phyloP scores from a whole-genome alignment of 805 yeast species.

The Saccharomycopsis fodiens region DNA sequence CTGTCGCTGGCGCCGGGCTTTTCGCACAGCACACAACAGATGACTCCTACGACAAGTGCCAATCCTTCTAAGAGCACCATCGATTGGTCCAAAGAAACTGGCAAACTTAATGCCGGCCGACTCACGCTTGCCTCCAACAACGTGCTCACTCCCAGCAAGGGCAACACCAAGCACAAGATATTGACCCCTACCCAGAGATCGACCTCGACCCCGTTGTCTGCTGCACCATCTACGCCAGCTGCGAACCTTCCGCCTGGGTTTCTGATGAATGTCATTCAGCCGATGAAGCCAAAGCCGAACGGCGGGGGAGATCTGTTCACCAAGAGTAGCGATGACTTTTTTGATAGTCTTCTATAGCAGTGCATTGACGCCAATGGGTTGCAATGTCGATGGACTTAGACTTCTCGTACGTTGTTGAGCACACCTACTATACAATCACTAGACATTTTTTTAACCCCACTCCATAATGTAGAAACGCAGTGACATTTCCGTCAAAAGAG shows the following conservation, averaged over 20 bases:
- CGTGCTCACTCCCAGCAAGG: slow-evolving; percentile 4
- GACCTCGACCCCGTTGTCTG: neutral
- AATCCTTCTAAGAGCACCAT: slow-evolving; percentile 4
- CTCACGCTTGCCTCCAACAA: slow-evolving; percentile 11
- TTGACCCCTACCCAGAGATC: neutral
- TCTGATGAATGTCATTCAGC: slow-evolving; percentile 31
- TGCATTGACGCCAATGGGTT: no score
- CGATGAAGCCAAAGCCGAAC: slow-evolving; percentile 21
- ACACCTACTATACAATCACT: no score
- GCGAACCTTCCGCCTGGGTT: slow-evolving; percentile 36
- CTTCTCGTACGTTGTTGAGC: no score
- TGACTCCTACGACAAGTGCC: slow-evolving; percentile 19
- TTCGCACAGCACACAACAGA: slow-evolving; percentile 11
- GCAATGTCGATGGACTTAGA: no score
- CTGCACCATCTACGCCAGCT: slow-evolving; percentile 4
- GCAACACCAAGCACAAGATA: neutral
- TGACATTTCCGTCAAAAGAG: no score
- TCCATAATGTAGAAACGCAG: no score
- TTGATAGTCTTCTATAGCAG: slow-evolving; percentile 15
- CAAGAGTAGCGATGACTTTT: slow-evolving; percentile 16
- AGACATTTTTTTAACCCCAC: no score
- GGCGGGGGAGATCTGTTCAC: neutral
- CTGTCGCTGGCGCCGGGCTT: neutral
- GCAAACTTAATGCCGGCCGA: slow-evolving; percentile 17
- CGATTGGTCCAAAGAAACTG: slow-evolving; percentile 24